These are phyloP conservation scores for Gloeophyllum trabeum DNA, from an alignment of 768 basidiomycete genomes.

Conservation along the genomic window DNA sequence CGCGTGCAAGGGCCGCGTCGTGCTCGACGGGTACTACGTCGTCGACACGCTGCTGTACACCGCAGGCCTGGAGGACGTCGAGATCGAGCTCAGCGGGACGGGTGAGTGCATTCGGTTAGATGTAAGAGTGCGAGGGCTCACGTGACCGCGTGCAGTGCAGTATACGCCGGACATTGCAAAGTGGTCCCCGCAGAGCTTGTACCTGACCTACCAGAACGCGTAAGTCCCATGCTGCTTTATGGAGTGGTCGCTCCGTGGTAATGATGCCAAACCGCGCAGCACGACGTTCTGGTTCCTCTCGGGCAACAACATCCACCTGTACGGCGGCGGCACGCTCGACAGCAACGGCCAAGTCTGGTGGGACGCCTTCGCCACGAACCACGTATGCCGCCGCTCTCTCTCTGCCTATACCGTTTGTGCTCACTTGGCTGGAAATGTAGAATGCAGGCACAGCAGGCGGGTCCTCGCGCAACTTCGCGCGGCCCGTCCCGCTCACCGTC, in stretches of 20 bases:
- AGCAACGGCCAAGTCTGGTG: conserved; percentile 35
- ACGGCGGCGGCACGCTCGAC: conserved; percentile 35
- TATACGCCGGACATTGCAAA: conserved; percentile 29
- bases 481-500: conserved; percentile 32
- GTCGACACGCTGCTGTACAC: conserved; percentile 29
- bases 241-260: too few species aligned
- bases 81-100: conserved; percentile 26
- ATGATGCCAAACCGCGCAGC: conserved; percentile 7
- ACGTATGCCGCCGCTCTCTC: conserved; percentile 5
- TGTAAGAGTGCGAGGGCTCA: background rate
- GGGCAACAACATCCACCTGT: conserved; percentile 22
- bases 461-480: conserved; percentile 28
- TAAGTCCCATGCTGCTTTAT: conserved; percentile 11
- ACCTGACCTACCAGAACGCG: conserved; percentile 32
- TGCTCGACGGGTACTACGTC: conserved; percentile 22
- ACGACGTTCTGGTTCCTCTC: conserved; percentile 30
- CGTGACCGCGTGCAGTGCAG: conserved; percentile 14
- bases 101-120: conserved; percentile 13
- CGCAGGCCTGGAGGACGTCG: conserved; percentile 23
- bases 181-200: conserved; percentile 26
- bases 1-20: conserved; percentile 16
- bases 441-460: conserved; percentile 28
- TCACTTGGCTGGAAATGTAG: conserved; percentile 7
- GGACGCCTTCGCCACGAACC: conserved; percentile 16
- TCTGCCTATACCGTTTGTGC: conserved; percentile 3